phyloP scores from a whole-genome alignment of 2,329 filamentous ascomycete species.

The Diplocarpon rosae region DNA sequence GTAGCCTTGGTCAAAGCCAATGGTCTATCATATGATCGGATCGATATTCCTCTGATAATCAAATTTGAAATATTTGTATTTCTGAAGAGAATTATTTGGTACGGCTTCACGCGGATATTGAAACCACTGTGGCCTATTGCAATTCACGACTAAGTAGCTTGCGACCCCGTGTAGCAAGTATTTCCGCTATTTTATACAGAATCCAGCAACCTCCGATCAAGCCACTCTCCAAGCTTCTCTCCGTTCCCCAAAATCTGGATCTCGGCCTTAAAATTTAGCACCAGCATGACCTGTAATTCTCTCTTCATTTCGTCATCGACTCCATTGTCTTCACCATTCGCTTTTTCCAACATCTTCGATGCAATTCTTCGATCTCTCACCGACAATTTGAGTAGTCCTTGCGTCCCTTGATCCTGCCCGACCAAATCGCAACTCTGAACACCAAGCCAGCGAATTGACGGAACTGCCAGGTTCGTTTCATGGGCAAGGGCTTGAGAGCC shows the following conservation, averaged over 20 bases:
- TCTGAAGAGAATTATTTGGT: no score
- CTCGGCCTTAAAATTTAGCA: conserved; percentile 65
- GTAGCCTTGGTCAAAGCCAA: no score
- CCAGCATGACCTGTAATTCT: conserved; percentile 63
- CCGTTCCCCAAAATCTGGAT: conserved; percentile 55
- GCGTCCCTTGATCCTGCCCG: neutral
- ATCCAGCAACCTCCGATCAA: conserved; percentile 18
- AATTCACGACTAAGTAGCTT: neutral
- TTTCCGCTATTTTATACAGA: neutral
- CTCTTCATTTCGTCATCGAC: conserved; percentile 31
- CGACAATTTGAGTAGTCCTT: conserved; percentile 10
- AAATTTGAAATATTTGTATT: no score
- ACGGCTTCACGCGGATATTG: no score
- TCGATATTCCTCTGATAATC: no score
- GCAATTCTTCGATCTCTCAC: conserved; percentile 45
- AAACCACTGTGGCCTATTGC: no score
- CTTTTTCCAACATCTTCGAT: conserved; percentile 37
- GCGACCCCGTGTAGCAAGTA: no score
- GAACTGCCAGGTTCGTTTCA: conserved; percentile 40
- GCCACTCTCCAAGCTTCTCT: conserved; percentile 20
- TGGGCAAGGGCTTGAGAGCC: conserved; percentile 54
- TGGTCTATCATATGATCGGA: no score
- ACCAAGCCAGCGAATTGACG: conserved; percentile 54
- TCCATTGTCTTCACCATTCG: conserved; percentile 13
- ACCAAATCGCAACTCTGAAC: conserved; percentile 28